phyloP scores from a whole-genome alignment of 306 rosid species.

The Macrotyloma uniflorum region DNA sequence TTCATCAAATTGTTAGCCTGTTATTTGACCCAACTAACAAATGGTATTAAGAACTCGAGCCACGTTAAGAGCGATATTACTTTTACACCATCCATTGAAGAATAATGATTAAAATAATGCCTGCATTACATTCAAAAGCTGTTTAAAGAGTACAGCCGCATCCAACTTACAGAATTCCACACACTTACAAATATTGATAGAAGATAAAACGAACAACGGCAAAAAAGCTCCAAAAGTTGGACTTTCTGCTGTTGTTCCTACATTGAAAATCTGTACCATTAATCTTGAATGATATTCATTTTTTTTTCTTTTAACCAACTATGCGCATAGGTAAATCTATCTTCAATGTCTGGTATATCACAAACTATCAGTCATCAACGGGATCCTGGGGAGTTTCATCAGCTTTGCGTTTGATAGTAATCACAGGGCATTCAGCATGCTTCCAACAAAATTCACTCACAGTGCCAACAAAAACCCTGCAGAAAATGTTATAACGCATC shows the following conservation, averaged over 20 bases:
- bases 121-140: background rate
- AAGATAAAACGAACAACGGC: background rate
- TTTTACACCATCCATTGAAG: background rate
- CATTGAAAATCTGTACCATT: constrained; percentile 26
- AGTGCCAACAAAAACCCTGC: constrained; percentile 96
- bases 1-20: background rate
- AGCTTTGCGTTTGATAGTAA: constrained; percentile 85
- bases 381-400: constrained; percentile 91
- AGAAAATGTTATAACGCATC: constrained; percentile 15
- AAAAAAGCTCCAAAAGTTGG: constrained; percentile 5
- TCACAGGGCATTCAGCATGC: constrained; percentile 98
- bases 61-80: background rate
- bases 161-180: constrained; percentile 14
- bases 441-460: constrained; percentile 93
- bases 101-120: background rate
- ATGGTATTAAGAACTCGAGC: background rate
- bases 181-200: no score
- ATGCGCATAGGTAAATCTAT: constrained; percentile 9
- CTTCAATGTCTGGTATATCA: background rate
- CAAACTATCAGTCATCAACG: constrained; percentile 75
- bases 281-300: constrained; percentile 8
- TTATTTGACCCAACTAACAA: background rate
- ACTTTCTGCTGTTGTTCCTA: constrained; percentile 11
- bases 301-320: background rate
- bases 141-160: no score